Base-by-base conservation (phyloP, 441 rosid genomes). In the Daphne laureola region DNA sequence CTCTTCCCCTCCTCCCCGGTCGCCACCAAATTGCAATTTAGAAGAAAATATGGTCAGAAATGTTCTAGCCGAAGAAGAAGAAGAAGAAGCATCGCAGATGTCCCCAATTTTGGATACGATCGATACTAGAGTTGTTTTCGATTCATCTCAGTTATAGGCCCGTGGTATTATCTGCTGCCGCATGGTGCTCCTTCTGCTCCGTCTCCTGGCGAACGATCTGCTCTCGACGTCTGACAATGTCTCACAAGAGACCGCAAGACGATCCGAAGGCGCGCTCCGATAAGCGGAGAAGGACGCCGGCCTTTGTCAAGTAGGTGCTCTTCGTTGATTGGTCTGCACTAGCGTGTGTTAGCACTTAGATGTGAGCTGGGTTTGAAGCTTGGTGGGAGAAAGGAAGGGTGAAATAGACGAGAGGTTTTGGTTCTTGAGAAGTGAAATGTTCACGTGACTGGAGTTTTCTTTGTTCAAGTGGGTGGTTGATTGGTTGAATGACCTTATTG, bases 241-340 rank as follows among this genome's bases (percentile, higher is more conserved):
- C 97, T 42, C 89, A 84, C 54, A 90, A 90, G 76, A 83, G 97
- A 65, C 91, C 82, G 40, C 77, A 76, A 48, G 97, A 90, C 11
- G 83, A 81, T 18, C 77, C 75, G 3, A 87, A 78, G 72, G 64
- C 69, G 60, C 79, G 72, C 40, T 36, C 69, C 0, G 82, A 82
- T 59, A 90, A 90, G 77, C 85, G 84, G 58, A 61, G 93, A 52
- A 82, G 76, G 67, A 57, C 67, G 41, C 67, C 68, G 38, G 31
- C 67, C 50, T 79, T 73, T 59, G 80, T 63, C 68, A 84, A 73
- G 97, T 86, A 27, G 36, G 43, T 17, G 3, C 13, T 41, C 43
- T 45, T 53, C 56, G 5, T 8, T 43, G 23, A 35, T 59, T 4
- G 0, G 44, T 58, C 9, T 13, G 21, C 15, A 17, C 3, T 42